Conservation (phyloP, 495 filamentous ascomycete species). For the Penicilliopsis zonata region DNA sequence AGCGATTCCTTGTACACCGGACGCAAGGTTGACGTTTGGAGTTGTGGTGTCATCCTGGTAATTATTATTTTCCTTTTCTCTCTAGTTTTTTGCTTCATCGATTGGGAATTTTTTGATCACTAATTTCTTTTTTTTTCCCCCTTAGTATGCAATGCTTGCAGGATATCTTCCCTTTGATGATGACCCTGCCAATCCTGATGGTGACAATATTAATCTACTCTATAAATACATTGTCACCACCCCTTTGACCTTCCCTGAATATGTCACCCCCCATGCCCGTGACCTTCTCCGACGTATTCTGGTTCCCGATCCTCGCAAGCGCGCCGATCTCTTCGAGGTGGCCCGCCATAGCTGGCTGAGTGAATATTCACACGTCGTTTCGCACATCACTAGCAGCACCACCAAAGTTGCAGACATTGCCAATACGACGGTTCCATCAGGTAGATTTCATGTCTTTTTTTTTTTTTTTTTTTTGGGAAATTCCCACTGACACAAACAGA, state of each 20-base stretch:
- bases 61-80: constrained; percentile 19
- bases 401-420: constrained; percentile 80
- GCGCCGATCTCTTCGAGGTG: constrained; percentile 94
- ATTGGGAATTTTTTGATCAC: constrained; percentile 1
- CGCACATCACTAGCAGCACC: constrained; percentile 89
- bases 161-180: constrained; percentile 99
- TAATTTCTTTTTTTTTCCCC: background rate
- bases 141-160: constrained; percentile 94
- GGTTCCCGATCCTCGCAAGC: constrained; percentile 89
- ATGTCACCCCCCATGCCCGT: constrained; percentile 92
- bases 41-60: constrained; percentile 97
- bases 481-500: constrained; percentile 25
- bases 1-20: constrained; percentile 97
- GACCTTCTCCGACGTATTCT: constrained; percentile 87
- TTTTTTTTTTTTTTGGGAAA: background rate
- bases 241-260: constrained; percentile 95
- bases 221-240: constrained; percentile 99
- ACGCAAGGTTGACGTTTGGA: constrained; percentile 97
- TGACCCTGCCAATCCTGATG: constrained; percentile 95
- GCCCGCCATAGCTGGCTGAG: constrained; percentile 97
- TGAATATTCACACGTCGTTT: constrained; percentile 89
- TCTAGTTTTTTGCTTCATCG: background rate
- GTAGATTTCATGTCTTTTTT: constrained; percentile 28
- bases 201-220: constrained; percentile 96
- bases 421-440: constrained; percentile 59